Evolutionary conservation across 441 rosid species (phyloP).

Genomic region (Monsonia emarginata): DNA sequence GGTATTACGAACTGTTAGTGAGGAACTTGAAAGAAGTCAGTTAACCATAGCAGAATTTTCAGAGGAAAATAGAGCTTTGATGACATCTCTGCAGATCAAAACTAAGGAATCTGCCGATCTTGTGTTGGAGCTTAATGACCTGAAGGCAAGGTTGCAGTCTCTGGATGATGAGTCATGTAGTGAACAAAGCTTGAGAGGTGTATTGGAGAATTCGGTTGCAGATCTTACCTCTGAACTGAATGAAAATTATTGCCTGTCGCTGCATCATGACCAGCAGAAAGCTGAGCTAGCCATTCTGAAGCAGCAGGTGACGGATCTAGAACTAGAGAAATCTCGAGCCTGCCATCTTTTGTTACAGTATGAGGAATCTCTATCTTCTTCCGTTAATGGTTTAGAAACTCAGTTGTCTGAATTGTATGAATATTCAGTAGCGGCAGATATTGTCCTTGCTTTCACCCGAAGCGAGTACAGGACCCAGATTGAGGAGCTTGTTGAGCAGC

Average conservation of each 20-base stretch:
- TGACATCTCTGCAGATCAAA: slow-evolving; percentile 41
- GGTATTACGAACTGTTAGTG: slow-evolving; percentile 35
- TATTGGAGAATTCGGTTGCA: slow-evolving; percentile 34
- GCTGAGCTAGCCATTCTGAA: slow-evolving; percentile 48
- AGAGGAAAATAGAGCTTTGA: slow-evolving; percentile 46
- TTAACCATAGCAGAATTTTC: slow-evolving; percentile 44
- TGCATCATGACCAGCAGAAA: slow-evolving; percentile 42
- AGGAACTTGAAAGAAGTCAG: slow-evolving; percentile 50
- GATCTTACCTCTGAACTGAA: slow-evolving; percentile 54
- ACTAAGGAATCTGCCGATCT: slow-evolving; percentile 44
- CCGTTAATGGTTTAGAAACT: slow-evolving; percentile 43
- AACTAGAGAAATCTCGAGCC: slow-evolving; percentile 48
- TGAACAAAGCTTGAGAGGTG: slow-evolving; percentile 48
- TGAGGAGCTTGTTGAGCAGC: slow-evolving; percentile 41
- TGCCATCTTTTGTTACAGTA: slow-evolving; percentile 33
- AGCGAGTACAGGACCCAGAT: slow-evolving; percentile 41
- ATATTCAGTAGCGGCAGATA: slow-evolving; percentile 47
- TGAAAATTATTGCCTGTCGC: slow-evolving; percentile 42
- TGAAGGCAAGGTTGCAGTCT: slow-evolving; percentile 35
- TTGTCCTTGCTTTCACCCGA: slow-evolving; percentile 38
- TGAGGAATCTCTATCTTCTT: slow-evolving; percentile 42
- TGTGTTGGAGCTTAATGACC: slow-evolving; percentile 36
- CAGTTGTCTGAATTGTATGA: slow-evolving; percentile 57
- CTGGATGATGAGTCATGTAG: slow-evolving; percentile 36
- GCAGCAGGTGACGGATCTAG: slow-evolving; percentile 51